Evolutionary conservation across 345 rosid species (phyloP).

Genomic region (Excoecaria cochinchinensis): DNA sequence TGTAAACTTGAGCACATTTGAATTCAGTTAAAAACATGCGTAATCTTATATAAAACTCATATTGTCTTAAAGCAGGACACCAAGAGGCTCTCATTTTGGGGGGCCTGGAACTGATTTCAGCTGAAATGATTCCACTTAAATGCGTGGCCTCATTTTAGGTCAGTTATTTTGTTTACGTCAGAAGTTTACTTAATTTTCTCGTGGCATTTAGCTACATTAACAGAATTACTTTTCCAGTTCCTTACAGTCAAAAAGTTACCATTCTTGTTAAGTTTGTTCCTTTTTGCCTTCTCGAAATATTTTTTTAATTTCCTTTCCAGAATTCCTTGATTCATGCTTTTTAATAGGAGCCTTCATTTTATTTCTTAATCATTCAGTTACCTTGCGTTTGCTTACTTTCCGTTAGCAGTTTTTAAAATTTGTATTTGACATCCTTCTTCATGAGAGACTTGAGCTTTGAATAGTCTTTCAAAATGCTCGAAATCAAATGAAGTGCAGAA

Average conservation of each 20-base stretch:
- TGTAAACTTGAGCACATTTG: constrained; percentile 64
- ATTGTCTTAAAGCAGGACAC: constrained; percentile 98
- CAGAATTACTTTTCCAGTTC: constrained; percentile 49
- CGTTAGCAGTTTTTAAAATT: constrained; percentile 9
- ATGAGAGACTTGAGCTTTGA: not conserved
- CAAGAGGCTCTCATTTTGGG: constrained; percentile 96
- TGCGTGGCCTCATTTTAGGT: constrained; percentile 99
- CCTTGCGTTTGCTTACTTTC: constrained; percentile 11
- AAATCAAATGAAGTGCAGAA: constrained; percentile 10
- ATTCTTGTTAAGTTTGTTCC: constrained; percentile 34
- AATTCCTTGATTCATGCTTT: constrained; percentile 28
- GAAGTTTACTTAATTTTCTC: constrained; percentile 49
- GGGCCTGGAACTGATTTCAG: constrained; percentile 95
- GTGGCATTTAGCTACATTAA: constrained; percentile 63
- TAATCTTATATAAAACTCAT: constrained; percentile 90
- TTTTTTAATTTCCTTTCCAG: constrained; percentile 29
- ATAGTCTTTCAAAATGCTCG: not conserved
- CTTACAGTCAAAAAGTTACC: constrained; percentile 37
- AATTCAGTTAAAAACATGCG: constrained; percentile 54
- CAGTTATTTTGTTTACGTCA: constrained; percentile 85
- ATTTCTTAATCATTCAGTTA: constrained; percentile 28
- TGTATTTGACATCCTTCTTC: constrained; percentile 1
- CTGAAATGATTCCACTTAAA: constrained; percentile 96
- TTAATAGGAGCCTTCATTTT: constrained; percentile 18
- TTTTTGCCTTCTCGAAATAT: constrained; percentile 21